A percentile compares a stretch with the other conserved stretches of the same genome.
phyloP scores from a whole-genome alignment of 202 grass and related monocot genomes.

The Setaria italica region DNA sequence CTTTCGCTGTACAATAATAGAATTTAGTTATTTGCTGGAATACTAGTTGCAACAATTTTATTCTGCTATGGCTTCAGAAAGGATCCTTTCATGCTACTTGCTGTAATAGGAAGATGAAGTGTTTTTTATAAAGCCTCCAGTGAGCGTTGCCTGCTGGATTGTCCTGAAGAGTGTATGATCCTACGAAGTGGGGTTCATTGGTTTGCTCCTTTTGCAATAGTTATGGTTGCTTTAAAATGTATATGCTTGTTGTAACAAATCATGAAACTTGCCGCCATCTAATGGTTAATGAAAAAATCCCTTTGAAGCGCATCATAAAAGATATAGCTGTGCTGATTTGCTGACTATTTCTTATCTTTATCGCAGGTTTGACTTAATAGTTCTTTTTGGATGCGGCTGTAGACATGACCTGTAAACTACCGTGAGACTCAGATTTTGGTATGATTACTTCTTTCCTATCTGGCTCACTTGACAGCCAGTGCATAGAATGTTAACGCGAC shows the following conservation, averaged over 20 bases:
- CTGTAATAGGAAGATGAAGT: neutral
- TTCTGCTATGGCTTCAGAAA: neutral
- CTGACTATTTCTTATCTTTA: constrained; percentile 21
- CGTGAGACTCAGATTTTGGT: constrained; percentile 61
- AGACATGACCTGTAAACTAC: constrained; percentile 58
- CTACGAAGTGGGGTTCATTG: neutral
- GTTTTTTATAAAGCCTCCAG: neutral
- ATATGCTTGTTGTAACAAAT: neutral
- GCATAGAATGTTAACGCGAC: constrained; percentile 52
- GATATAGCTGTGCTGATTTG: neutral
- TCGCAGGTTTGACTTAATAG: constrained; percentile 50
- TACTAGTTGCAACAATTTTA: constrained; percentile 1
- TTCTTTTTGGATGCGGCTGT: constrained; percentile 50
- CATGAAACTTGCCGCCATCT: neutral
- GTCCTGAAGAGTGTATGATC: neutral
- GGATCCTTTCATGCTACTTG: constrained; percentile 13
- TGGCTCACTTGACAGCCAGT: constrained; percentile 15
- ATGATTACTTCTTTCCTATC: constrained; percentile 40
- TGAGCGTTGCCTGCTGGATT: neutral
- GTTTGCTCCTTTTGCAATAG: neutral
- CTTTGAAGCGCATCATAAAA: constrained; percentile 1
- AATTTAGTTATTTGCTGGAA: neutral
- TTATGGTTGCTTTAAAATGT: neutral
- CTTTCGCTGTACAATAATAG: neutral
- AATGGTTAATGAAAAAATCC: constrained; percentile 24